phyloP scores from a whole-genome alignment of 768 basidiomycete genomes.

The Astraeus odoratus region DNA sequence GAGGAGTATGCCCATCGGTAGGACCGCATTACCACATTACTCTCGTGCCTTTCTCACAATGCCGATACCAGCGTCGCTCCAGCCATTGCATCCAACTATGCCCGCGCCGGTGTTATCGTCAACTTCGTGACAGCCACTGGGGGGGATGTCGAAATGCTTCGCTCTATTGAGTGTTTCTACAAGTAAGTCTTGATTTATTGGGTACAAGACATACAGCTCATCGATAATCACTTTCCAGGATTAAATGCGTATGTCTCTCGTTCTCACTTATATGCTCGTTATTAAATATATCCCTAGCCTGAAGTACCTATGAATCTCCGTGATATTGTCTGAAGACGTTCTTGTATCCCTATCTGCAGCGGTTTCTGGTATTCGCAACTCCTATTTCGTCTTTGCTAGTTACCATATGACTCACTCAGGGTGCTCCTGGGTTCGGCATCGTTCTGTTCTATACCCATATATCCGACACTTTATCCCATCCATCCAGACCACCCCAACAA shows the following conservation, averaged over 20 bases:
- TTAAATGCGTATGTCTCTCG: conserved; percentile 73
- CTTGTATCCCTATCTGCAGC: conserved; percentile 79
- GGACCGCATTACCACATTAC: conserved; percentile 6
- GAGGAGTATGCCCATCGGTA: conserved; percentile 97
- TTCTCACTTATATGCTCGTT: conserved; percentile 6
- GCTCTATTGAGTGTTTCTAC: conserved; percentile 98
- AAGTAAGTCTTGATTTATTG: conserved; percentile 47
- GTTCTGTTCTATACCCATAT: conserved; percentile 65
- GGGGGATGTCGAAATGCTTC: conserved; percentile 96
- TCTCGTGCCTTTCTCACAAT: conserved; percentile 5
- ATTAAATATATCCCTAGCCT: conserved; percentile 43
- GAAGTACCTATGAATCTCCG: conserved; percentile 89
- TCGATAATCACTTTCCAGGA: conserved; percentile 37
- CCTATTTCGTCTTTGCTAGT: conserved; percentile 38
- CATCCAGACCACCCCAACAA: conserved; percentile 24
- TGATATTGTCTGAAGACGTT: conserved; percentile 73
- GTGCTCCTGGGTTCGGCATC: conserved; percentile 26
- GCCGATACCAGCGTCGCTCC: conserved; percentile 59
- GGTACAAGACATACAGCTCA: conserved; percentile 9
- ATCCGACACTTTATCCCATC: conserved; percentile 42
- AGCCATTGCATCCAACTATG: conserved; percentile 77
- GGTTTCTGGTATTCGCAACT: conserved; percentile 29
- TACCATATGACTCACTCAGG: conserved; percentile 41
- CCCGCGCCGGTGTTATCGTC: conserved; percentile 85
- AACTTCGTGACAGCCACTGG: conserved; percentile 98